Evolutionary conservation across 495 filamentous ascomycete genomes (phyloP), one percentile per base, ranked within the genome.

Genomic region (Aspergillus leporis): DNA sequence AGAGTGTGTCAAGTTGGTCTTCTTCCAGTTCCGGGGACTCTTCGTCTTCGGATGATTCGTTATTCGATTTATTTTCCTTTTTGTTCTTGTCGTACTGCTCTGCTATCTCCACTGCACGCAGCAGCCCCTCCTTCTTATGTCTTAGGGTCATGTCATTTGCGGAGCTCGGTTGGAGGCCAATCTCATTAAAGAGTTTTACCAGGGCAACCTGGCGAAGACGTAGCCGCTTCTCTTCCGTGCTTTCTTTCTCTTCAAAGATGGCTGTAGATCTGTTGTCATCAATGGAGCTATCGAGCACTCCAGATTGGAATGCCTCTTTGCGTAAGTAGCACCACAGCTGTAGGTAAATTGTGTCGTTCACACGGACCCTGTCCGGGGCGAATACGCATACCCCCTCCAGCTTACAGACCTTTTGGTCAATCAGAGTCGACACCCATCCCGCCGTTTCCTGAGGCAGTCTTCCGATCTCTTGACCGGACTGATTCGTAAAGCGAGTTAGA

Each of bases 361-460:
- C 92, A 48, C 91, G 83, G 9, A 97, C 62, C 56, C 81, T 78
- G 59, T 98, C 95, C 3, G 92, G 92, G 0, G 88, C 90, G 70
- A 87, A 97, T n/a, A 98, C 91, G 63, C 91, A 96, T 34, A 81
- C 82, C 0, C 90, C 95, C 65, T 94, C 91, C 62, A 98, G 93
- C 13, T 75, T 83, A 74, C 92, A 97, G 14, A 97, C 82, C 30
- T 89, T 90, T 68, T 97, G 94, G 63, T 98, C 94, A 52, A 98
- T 86, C 60, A 98, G 73, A 0, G 92, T 88, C 19, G 93, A 96
- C 10, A 98, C 89, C 92, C 95, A 98, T 51, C 87, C 85, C n/a
- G 94, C 92, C 13, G 84, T 87, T 38, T 98, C 94, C 57, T 90
- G 90, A 22, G 91, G 89, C n/a, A 98, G 73, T 62, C 94, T 79